These are phyloP conservation scores for Thelonectria olida DNA, from an alignment of 2,329 filamentous ascomycete genomes.

Conservation along the genomic window DNA sequence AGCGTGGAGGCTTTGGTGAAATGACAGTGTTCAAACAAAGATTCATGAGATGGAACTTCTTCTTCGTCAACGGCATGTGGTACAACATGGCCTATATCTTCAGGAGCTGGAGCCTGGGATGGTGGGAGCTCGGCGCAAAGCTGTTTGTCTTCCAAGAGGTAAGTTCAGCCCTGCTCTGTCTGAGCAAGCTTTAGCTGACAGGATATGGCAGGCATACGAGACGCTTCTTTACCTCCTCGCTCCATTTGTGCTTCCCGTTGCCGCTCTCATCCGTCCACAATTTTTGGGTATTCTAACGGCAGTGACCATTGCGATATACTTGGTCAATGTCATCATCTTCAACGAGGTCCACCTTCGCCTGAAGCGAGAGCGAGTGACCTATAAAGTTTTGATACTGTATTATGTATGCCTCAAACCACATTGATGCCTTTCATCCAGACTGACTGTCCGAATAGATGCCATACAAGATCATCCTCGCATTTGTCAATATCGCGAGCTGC, in stretches of 20 bases:
- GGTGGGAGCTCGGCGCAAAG: slow-evolving; percentile 15
- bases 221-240: slow-evolving; percentile 17
- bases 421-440: background rate
- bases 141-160: slow-evolving; percentile 22
- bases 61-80: slow-evolving; percentile 20
- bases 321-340: slow-evolving; percentile 14
- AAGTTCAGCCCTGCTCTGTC: background rate
- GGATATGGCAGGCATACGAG: slow-evolving; percentile 6
- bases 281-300: slow-evolving; percentile 6
- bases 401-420: background rate
- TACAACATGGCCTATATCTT: slow-evolving; percentile 18
- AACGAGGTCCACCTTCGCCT: slow-evolving; percentile 14
- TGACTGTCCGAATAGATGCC: slow-evolving; percentile 13
- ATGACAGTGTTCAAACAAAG: slow-evolving; percentile 24
- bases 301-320: background rate
- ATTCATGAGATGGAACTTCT: slow-evolving; percentile 23
- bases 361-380: slow-evolving; percentile 14
- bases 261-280: background rate
- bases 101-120: slow-evolving; percentile 16
- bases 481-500: slow-evolving; percentile 13
- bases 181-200: background rate
- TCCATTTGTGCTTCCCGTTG: slow-evolving; percentile 17
- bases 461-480: slow-evolving; percentile 11
- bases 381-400: slow-evolving; percentile 6
- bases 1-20: slow-evolving; percentile 18